Evolutionary conservation across 2,329 filamentous ascomycete genomes (phyloP), one percentile per base, ranked within the genome.

Genomic region (Blumeriella jaapii): DNA sequence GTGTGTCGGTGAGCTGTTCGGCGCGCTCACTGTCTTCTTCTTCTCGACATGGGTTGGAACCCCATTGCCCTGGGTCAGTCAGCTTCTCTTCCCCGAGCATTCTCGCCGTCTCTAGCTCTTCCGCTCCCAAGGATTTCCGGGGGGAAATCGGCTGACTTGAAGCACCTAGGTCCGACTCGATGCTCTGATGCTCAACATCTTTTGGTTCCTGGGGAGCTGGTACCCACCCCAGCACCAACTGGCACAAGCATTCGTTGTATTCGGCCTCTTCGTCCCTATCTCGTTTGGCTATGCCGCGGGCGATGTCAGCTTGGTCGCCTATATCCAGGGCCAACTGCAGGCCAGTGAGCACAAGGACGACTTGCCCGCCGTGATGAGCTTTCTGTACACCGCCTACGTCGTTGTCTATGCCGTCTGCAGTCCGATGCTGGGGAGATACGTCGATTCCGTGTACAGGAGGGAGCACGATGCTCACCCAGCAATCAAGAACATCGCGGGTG

Each of bases 261-360:
- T 23, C 5, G 31, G 20, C 5, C 11, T 16, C 14, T 26, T 33
- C 12, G 11, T 22, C 5, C 31, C 31, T 4, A 16, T 33, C 14
- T 26, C 31, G 6, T 33, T 33, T 6, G 31, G 31, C 14, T 33
- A 16, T 16, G 31, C 31, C 14, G 31, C 31, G 13, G 31, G 31
- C 10, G 31, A 33, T 26, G 31, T 33, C 6, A 33, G 31, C 26
- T 23, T 33, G 6, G 22, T 33, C 12, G 31, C 31, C 1, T 33
- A 33, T 27, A 12, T 33, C 3, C 31, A 33, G 17, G 26, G 31
- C 10, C 31, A 33, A 16, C 23, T 33, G 10, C 20, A 33, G 6
- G 14, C 8, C 5, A 14, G 26, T 5, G 15, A 26, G 9, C 31
- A n/a, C 13, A 16, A 10, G n/a, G 22, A 13, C 18, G 31, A 19